Percentiles rank a stretch among this genome's conserved stretches.
These are phyloP conservation scores for Hansfordia pulvinata DNA, from an alignment of 2,329 filamentous ascomycete species.

Conservation along the genomic window DNA sequence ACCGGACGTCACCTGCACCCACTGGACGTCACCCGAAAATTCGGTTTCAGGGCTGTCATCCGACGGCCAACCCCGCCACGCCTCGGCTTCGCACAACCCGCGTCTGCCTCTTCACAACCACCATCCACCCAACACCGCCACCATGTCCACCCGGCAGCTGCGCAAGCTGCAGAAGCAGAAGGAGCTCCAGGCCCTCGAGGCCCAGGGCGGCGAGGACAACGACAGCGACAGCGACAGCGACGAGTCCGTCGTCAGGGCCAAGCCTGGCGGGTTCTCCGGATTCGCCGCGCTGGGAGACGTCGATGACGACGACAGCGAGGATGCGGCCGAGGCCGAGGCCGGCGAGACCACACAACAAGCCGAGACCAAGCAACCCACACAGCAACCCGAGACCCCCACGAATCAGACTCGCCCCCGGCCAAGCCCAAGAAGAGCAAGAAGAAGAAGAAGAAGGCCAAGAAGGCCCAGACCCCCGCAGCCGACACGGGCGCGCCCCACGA, in stretches of 20 bases:
- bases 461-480: conserved; percentile 7
- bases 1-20: no score
- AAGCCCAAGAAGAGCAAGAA: conserved; percentile 25
- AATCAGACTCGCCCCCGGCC: conserved; percentile 6
- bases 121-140: not conserved
- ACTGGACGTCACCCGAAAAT: no score
- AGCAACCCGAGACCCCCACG: conserved; percentile 7
- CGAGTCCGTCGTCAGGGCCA: conserved; percentile 21
- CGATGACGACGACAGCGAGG: conserved; percentile 25
- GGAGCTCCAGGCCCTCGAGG: conserved; percentile 23
- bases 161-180: conserved; percentile 31
- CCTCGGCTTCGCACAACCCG: no score
- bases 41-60: no score
- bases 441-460: conserved; percentile 20
- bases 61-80: no score
- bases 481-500: conserved; percentile 5
- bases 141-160: conserved; percentile 18
- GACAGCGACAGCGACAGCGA: conserved; percentile 20
- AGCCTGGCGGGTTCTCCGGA: conserved; percentile 31
- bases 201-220: conserved; percentile 21
- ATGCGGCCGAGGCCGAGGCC: conserved; percentile 19
- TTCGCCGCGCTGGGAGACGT: conserved; percentile 35
- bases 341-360: conserved; percentile 16
- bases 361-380: conserved; percentile 6
- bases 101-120: no score